phyloP scores from a whole-genome alignment of 129 eudicot species.

The Flaveria brownii region DNA sequence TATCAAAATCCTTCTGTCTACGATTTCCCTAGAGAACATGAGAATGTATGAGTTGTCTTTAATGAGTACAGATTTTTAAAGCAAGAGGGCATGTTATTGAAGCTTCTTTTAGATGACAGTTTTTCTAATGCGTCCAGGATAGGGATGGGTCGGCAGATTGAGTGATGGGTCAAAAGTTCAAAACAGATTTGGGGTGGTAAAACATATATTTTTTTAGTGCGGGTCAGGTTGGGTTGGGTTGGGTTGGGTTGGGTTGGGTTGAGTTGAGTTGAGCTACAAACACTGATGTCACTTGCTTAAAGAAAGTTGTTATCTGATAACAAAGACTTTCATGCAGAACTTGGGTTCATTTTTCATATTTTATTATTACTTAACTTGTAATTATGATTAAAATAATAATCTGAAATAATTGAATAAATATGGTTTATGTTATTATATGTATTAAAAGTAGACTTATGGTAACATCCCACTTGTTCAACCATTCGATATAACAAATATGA shows the following conservation, averaged over 20 bases:
- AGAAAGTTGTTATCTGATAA: no score
- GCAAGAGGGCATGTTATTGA: neutral
- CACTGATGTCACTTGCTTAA: neutral
- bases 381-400: neutral
- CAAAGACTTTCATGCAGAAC: no score
- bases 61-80: neutral
- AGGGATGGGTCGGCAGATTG: neutral
- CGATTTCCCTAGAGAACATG: constrained; percentile 42
- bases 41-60: neutral
- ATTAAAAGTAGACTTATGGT: neutral
- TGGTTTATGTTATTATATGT: neutral
- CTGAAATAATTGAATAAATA: neutral
- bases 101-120: neutral
- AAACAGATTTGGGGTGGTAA: neutral
- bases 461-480: neutral
- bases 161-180: neutral
- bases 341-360: no score
- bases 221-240: neutral
- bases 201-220: neutral
- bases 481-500: no score
- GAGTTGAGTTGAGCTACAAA: neutral
- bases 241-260: neutral
- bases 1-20: constrained; percentile 47
- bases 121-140: neutral
- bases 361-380: no score